These are phyloP conservation scores for Crithidia mellificae DNA, from an alignment of 208 protist species.

Conservation along the genomic window DNA sequence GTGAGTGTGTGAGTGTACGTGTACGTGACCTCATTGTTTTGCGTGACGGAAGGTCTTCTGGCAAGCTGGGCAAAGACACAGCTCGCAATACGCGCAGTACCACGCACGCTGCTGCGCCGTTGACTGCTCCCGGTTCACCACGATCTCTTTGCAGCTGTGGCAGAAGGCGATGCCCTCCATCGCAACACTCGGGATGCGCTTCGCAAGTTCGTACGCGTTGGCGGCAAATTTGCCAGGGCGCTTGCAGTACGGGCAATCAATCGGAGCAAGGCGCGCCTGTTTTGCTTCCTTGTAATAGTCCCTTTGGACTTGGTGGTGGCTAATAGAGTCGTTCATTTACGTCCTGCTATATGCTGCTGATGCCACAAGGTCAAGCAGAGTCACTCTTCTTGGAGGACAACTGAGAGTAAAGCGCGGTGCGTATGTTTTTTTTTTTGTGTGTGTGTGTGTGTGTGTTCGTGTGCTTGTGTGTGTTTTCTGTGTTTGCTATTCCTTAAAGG, in stretches of 20 bases:
- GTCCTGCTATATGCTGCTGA: too few species aligned
- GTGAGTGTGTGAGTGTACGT: too few species aligned
- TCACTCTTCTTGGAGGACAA: too few species aligned
- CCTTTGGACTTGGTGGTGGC: conserved; percentile 26
- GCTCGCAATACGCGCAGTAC: conserved; percentile 67
- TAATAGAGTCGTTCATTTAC: conserved; percentile 8
- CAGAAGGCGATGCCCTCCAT: conserved; percentile 36
- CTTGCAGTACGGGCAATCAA: conserved; percentile 62
- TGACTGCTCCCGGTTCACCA: conserved; percentile 17
- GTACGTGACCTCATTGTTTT: background rate
- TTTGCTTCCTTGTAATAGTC: conserved; percentile 71
- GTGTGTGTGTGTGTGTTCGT: too few species aligned
- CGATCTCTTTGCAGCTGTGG: conserved; percentile 24
- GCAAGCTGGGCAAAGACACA: conserved; percentile 46
- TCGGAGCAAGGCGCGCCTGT: conserved; percentile 26
- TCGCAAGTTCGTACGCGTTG: conserved; percentile 62
- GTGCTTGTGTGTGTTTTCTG: too few species aligned
- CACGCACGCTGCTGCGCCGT: conserved; percentile 36
- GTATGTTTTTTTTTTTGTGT: too few species aligned
- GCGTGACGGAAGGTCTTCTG: conserved; percentile 13
- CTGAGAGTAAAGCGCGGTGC: too few species aligned
- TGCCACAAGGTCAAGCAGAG: too few species aligned
- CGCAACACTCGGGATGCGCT: conserved; percentile 48
- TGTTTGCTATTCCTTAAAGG: too few species aligned
- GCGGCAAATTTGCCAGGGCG: conserved; percentile 46